Evolutionary conservation across 2,329 filamentous ascomycete species (phyloP).

Genomic region (Graphium sp.): DNA sequence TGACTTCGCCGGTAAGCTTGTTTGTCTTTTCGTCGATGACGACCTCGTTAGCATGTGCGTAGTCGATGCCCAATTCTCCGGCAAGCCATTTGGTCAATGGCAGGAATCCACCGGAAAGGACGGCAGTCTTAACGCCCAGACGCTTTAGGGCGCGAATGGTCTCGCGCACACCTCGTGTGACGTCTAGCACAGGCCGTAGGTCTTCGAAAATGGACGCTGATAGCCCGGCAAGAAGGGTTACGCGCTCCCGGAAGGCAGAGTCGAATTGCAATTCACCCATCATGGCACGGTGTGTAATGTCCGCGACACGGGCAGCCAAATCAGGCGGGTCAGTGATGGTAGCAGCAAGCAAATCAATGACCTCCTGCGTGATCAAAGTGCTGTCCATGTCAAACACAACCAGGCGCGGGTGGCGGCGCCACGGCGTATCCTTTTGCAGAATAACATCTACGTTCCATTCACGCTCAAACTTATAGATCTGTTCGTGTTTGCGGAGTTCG

Average conservation of each 20-base stretch:
- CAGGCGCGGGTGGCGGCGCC: conserved; percentile 64
- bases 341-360: conserved; percentile 86
- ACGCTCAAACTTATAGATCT: conserved; percentile 68
- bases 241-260: conserved; percentile 63
- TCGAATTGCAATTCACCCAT: conserved; percentile 90
- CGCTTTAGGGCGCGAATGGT: conserved; percentile 59
- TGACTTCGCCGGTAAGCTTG: conserved; percentile 54
- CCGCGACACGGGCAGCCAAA: conserved; percentile 65
- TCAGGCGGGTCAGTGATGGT: conserved; percentile 53
- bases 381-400: conserved; percentile 99
- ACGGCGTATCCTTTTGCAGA: conserved; percentile 57
- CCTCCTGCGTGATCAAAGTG: conserved; percentile 91
- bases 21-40: conserved; percentile 37
- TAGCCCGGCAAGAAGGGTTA: conserved; percentile 66
- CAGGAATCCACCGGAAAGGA: conserved; percentile 82
- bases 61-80: conserved; percentile 63
- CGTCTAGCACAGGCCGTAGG: conserved; percentile 56
- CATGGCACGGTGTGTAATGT: conserved; percentile 90
- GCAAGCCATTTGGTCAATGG: conserved; percentile 81
- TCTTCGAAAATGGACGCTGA: conserved; percentile 63
- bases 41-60: conserved; percentile 78
- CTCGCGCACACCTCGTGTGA: conserved; percentile 65
- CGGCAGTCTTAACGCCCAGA: conserved; percentile 74
- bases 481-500: conserved; percentile 64
- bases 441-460: conserved; percentile 82